phyloP scores from a whole-genome alignment of 2,329 filamentous ascomycete genomes.

The Botryosphaeria dothidea region DNA sequence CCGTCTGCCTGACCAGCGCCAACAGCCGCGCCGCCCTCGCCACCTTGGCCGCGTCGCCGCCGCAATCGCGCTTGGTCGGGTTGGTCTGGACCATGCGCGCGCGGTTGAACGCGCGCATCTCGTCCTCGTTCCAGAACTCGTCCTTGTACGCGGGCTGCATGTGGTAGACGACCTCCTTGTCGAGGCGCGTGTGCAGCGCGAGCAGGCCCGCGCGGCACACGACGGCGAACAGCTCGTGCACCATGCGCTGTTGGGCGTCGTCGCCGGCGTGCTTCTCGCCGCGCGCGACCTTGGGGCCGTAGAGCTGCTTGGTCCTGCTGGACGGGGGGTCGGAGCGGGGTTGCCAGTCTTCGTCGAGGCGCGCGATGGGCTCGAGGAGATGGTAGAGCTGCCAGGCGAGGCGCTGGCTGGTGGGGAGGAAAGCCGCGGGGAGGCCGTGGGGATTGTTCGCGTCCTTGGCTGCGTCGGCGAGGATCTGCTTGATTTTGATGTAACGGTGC shows the following conservation, averaged over 20 bases:
- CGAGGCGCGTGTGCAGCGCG: constrained; percentile 5
- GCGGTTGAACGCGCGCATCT: constrained; percentile 4
- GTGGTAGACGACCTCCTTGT: not conserved
- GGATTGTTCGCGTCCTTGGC: not conserved
- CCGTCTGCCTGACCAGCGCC: not conserved
- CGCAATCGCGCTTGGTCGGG: not conserved
- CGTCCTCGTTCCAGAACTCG: not conserved
- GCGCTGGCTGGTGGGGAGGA: not conserved
- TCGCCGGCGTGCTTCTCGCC: not conserved
- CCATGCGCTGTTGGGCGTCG: not conserved
- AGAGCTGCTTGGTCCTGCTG: not conserved
- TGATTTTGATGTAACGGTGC: not conserved
- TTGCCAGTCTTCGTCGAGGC: not conserved
- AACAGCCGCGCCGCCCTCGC: not conserved
- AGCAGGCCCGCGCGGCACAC: not conserved
- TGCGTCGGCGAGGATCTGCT: not conserved
- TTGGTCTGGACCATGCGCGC: not conserved
- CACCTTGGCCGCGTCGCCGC: not conserved
- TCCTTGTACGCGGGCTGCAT: not conserved
- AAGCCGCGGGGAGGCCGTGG: not conserved
- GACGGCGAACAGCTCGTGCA: not conserved
- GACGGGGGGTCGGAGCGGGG: not conserved
- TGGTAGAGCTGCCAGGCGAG: constrained; percentile 11
- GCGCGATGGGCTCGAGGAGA: not conserved
- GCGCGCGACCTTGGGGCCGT: not conserved